Percentiles rank a stretch among this genome's conserved stretches.
phyloP scores from a whole-genome alignment of 208 protist genomes.

The Trypanosoma melophagium region DNA sequence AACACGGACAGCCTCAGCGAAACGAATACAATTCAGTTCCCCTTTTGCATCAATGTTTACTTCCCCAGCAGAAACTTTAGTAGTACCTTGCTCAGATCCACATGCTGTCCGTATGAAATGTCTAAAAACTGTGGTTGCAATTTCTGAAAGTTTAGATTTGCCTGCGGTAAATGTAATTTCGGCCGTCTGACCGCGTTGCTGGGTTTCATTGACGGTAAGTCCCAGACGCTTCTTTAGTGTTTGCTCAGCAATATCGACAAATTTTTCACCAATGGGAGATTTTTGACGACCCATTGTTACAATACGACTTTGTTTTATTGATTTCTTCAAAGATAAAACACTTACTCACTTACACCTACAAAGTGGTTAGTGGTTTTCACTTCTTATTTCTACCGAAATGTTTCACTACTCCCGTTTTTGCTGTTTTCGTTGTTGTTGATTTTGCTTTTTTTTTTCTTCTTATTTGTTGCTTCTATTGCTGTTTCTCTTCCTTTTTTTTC shows the following conservation, averaged over 20 bases:
- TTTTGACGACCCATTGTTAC: slow-evolving; percentile 14
- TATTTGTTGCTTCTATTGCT: slow-evolving; percentile 1
- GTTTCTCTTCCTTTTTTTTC: slow-evolving; percentile 6
- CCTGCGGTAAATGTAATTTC: slow-evolving; percentile 44
- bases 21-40: slow-evolving; percentile 38
- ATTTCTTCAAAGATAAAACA: too few relatives aligned
- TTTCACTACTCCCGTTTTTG: background rate
- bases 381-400: too few relatives aligned
- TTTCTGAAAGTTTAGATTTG: slow-evolving; percentile 38
- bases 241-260: slow-evolving; percentile 55
- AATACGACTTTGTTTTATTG: too few relatives aligned
- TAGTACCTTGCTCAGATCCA: slow-evolving; percentile 67
- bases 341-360: too few relatives aligned
- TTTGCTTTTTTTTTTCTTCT: slow-evolving; percentile 22
- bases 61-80: slow-evolving; percentile 56
- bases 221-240: slow-evolving; percentile 61
- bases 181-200: slow-evolving; percentile 25
- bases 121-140: slow-evolving; percentile 46
- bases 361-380: too few relatives aligned
- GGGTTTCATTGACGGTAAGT: slow-evolving; percentile 28
- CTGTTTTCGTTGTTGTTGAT: background rate
- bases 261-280: slow-evolving; percentile 51
- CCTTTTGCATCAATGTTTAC: slow-evolving; percentile 55
- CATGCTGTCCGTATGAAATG: slow-evolving; percentile 77
- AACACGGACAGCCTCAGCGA: slow-evolving; percentile 53